phyloP scores from a whole-genome alignment of 2,329 filamentous ascomycete species.

The Trichoderma sp. region DNA sequence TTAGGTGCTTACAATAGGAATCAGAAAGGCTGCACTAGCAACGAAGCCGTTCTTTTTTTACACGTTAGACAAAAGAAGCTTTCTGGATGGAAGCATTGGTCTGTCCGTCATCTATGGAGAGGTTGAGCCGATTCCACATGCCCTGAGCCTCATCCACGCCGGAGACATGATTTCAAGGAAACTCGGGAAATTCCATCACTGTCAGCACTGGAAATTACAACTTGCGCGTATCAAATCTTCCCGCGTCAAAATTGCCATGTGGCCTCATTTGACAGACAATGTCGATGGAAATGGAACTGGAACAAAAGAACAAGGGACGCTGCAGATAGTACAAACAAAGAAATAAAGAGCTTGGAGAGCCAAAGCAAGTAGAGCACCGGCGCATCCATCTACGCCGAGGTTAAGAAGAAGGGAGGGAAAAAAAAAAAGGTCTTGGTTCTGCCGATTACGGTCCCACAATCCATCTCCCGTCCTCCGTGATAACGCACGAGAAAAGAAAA shows the following conservation, averaged over 20 bases:
- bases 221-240: constrained; percentile 6
- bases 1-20: neutral
- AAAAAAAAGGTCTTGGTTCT: too few relatives aligned
- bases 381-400: constrained; percentile 5
- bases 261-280: neutral
- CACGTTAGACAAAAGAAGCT: neutral
- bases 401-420: neutral
- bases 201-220: too few relatives aligned
- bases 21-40: neutral
- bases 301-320: too few relatives aligned
- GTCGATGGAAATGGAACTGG: neutral
- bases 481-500: too few relatives aligned
- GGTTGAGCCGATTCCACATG: constrained; percentile 20
- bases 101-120: constrained; percentile 1
- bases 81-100: constrained; percentile 9
- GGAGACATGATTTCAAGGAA: too few relatives aligned
- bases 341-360: too few relatives aligned
- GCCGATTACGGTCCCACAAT: neutral
- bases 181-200: too few relatives aligned
- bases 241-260: constrained; percentile 6
- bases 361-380: neutral
- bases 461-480: neutral
- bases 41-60: neutral
- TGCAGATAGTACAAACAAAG: too few relatives aligned
- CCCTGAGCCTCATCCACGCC: constrained; percentile 1